These are phyloP conservation scores for Lepidium aucheri DNA, from an alignment of 345 rosid species.

Conservation along the genomic window DNA sequence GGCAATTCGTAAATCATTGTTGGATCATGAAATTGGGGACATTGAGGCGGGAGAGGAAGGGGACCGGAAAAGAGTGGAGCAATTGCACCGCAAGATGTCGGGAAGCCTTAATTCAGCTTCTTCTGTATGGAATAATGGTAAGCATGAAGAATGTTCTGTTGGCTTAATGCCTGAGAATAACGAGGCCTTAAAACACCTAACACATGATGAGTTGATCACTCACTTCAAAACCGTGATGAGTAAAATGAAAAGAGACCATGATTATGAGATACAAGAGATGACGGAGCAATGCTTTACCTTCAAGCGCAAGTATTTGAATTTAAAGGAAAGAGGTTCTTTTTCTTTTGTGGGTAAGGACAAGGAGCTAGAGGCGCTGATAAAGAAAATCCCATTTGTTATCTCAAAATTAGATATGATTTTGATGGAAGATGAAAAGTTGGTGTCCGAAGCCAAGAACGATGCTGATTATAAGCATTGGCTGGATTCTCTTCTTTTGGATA, in stretches of 20 bases:
- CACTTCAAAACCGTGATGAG: conserved; percentile 68
- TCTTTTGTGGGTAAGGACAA: conserved; percentile 52
- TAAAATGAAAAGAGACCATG: conserved; percentile 77
- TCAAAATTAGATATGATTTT: conserved; percentile 49
- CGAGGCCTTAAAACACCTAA: conserved; percentile 44
- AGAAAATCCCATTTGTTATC: conserved; percentile 58
- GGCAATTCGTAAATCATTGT: conserved; percentile 43
- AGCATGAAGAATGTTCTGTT: conserved; percentile 42
- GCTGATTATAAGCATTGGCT: conserved; percentile 38
- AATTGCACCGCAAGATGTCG: conserved; percentile 48
- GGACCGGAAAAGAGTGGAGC: conserved; percentile 32
- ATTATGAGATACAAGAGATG: conserved; percentile 41
- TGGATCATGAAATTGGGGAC: conserved; percentile 47
- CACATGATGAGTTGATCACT: conserved; percentile 34
- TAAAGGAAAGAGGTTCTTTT: conserved; percentile 49
- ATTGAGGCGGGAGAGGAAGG: conserved; percentile 39
- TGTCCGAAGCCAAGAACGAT: conserved; percentile 28
- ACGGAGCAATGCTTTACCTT: conserved; percentile 59
- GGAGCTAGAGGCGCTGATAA: conserved; percentile 61
- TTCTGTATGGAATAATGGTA: conserved; percentile 51
- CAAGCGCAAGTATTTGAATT: conserved; percentile 49
- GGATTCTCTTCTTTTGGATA: conserved; percentile 47
- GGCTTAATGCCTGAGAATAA: conserved; percentile 39
- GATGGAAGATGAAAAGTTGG: conserved; percentile 36
- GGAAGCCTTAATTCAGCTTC: conserved; percentile 37